Percentiles rank a stretch among this genome's conserved stretches.
Evolutionary conservation across 257 asterid genomes (phyloP).

Genomic region (Solanum piurae): DNA sequence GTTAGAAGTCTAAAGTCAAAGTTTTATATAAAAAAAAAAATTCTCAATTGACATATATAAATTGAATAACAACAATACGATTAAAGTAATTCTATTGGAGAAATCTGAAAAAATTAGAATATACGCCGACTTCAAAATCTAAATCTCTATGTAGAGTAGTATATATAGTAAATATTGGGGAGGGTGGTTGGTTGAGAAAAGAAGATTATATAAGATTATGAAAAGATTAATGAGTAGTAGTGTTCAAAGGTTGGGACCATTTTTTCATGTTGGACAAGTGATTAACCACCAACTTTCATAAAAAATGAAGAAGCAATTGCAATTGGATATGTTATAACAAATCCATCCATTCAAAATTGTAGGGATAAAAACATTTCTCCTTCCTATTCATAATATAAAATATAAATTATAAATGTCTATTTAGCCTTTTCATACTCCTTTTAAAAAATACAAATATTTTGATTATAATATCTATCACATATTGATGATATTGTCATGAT

Average conservation of each 20-base stretch:
- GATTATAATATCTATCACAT: accelerated
- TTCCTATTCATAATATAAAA: neutral
- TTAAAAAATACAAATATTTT: too few relatives aligned
- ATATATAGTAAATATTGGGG: neutral
- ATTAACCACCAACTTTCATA: constrained; percentile 2
- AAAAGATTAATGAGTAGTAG: neutral
- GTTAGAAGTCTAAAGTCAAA: neutral
- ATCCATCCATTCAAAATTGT: neutral
- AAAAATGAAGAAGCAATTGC: neutral
- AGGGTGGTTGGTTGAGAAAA: neutral
- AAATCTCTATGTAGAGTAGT: neutral
- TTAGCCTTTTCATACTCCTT: neutral
- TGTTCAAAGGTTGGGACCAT: neutral
- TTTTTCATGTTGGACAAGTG: neutral
- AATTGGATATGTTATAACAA: neutral
- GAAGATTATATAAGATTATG: neutral
- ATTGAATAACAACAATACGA: too few relatives aligned
- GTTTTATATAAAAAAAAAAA: too few relatives aligned
- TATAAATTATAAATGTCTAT: too few relatives aligned
- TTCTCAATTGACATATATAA: too few relatives aligned
- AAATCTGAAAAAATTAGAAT: accelerated
- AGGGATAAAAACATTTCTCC: neutral
- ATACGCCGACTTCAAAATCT: too few relatives aligned
- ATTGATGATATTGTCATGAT: neutral
- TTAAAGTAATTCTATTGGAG: too few relatives aligned